A percentile compares a stretch with the other conserved stretches of the same genome.
Conservation (phyloP, 768 basidiomycete species). For the Auricularia cornea region DNA sequence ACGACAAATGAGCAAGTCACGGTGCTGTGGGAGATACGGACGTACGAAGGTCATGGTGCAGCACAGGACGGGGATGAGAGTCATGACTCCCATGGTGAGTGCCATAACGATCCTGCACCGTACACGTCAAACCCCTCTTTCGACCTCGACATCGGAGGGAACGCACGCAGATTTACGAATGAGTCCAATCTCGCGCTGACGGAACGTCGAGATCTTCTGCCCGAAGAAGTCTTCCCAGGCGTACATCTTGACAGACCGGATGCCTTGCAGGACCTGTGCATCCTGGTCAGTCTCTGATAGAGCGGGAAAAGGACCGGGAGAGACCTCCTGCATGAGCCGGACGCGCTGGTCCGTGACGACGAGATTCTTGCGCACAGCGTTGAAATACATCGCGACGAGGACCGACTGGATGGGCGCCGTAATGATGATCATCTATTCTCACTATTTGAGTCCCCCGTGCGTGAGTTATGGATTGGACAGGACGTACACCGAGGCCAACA, state of each 20-base stretch:
- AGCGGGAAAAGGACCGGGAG: too few relatives aligned
- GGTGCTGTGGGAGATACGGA: too few relatives aligned
- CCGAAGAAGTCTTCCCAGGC: slow-evolving; percentile 50
- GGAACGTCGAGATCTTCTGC: slow-evolving; percentile 31
- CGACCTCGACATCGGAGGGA: slow-evolving; percentile 21
- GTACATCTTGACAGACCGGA: slow-evolving; percentile 57
- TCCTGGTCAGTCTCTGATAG: too few relatives aligned
- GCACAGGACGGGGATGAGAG: slow-evolving; percentile 44
- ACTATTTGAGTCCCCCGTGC: neutral
- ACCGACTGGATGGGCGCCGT: slow-evolving; percentile 52
- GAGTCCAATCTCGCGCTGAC: slow-evolving; percentile 16
- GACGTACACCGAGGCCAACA: slow-evolving; percentile 49
- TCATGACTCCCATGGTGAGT: slow-evolving; percentile 34
- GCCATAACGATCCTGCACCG: slow-evolving; percentile 20
- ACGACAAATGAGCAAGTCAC: neutral
- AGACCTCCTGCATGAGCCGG: slow-evolving; percentile 52
- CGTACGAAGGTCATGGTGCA: slow-evolving; percentile 47
- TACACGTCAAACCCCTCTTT: slow-evolving; percentile 4
- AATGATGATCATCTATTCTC: slow-evolving; percentile 33
- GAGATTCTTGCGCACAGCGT: slow-evolving; percentile 46
- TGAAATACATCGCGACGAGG: slow-evolving; percentile 46
- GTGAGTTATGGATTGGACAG: too few relatives aligned
- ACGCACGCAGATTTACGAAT: slow-evolving; percentile 23
- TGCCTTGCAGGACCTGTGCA: slow-evolving; percentile 55
- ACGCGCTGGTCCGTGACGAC: slow-evolving; percentile 61